Evolutionary conservation across 1,139 yeast species (phyloP).

Genomic region (Zygoascus hellenicus): DNA sequence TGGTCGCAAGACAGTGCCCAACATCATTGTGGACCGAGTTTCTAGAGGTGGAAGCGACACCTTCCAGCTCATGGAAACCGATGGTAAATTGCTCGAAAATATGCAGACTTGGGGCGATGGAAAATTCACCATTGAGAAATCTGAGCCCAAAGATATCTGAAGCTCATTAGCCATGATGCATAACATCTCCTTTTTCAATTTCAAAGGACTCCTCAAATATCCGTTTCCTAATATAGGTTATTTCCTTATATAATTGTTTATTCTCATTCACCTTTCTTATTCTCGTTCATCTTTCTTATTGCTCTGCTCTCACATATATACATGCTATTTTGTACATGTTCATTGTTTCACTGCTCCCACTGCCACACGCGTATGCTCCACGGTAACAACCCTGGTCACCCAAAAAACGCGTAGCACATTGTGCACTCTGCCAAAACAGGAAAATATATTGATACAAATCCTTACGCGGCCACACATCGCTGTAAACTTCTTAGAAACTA

Average conservation of each 20-base stretch:
- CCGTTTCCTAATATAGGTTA: no score
- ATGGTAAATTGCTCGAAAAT: conserved; percentile 45
- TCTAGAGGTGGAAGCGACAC: conserved; percentile 94
- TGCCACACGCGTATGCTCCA: no score
- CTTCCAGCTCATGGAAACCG: conserved; percentile 54
- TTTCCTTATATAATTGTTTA: no score
- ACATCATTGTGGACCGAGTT: conserved; percentile 75
- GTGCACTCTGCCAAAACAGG: conserved; percentile 12
- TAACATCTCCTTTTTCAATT: no score
- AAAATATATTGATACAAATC: conserved; percentile 9
- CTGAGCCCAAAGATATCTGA: background rate
- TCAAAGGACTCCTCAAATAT: no score
- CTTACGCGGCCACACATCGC: conserved; percentile 2
- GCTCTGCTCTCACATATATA: no score
- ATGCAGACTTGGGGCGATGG: conserved; percentile 62
- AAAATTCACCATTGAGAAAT: conserved; percentile 40
- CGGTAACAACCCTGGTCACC: no score
- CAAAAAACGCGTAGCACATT: background rate
- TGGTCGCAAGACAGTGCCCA: conserved; percentile 92
- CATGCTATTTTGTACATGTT: no score
- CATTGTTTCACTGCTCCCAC: no score
- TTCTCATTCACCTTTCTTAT: no score
- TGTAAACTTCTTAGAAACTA: background rate
- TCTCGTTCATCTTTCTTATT: no score
- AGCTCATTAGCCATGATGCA: no score